Percentiles rank a stretch among this genome's conserved stretches.
Conservation (phyloP, 1,139 yeast species). For the Debaryomyces singareniensis region DNA sequence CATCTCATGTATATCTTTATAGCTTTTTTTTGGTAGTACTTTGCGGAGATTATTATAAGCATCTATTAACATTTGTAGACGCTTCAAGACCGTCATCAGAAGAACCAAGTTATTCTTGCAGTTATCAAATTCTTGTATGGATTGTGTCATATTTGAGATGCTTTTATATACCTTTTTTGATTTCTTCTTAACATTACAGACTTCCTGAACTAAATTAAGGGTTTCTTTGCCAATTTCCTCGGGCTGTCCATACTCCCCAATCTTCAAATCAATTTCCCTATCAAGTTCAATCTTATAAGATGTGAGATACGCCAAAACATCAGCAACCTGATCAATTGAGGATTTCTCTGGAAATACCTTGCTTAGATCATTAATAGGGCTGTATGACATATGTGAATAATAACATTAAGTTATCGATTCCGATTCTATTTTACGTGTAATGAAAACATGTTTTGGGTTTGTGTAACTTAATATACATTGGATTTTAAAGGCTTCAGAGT, state of each 20-base stretch:
- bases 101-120: constrained; percentile 77
- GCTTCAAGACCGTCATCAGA: constrained; percentile 79
- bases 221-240: constrained; percentile 36
- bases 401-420: background rate
- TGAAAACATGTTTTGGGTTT: too few species aligned
- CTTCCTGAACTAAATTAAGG: constrained; percentile 36
- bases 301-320: constrained; percentile 30
- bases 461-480: too few species aligned
- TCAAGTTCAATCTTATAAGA: constrained; percentile 43
- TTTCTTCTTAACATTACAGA: constrained; percentile 19
- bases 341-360: constrained; percentile 36
- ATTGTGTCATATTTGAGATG: constrained; percentile 66
- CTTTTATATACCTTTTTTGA: constrained; percentile 48
- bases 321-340: constrained; percentile 41
- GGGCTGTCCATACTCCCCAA: constrained; percentile 21
- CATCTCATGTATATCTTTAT: constrained; percentile 60
- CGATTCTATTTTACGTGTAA: too few species aligned
- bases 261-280: constrained; percentile 27
- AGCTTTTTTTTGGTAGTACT: constrained; percentile 41
- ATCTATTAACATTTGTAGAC: constrained; percentile 79
- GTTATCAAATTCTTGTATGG: constrained; percentile 71
- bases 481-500: too few species aligned
- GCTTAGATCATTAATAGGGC: constrained; percentile 22
- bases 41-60: constrained; percentile 64
- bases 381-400: constrained; percentile 8